These are phyloP conservation scores for Hyaloperonospora brassicae DNA, from an alignment of 352 stramenopile species.

Conservation along the genomic window DNA sequence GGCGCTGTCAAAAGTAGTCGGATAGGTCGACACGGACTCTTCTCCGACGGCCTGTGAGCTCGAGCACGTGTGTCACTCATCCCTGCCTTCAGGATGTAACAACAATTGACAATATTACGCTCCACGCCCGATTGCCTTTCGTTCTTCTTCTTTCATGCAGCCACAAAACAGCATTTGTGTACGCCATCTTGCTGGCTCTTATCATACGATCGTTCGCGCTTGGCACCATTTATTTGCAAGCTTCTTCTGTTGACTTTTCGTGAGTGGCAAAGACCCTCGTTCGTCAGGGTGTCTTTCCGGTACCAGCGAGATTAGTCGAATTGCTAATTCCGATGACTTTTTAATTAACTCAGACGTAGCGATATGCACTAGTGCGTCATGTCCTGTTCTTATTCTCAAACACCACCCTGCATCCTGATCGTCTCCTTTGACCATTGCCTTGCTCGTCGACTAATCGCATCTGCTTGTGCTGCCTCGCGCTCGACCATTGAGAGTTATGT, in stretches of 20 bases:
- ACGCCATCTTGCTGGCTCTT: constrained; percentile 46
- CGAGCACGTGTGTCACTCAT: too few species aligned
- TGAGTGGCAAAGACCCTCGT: constrained; percentile 36
- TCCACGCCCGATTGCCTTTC: too few species aligned
- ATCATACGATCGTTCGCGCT: constrained; percentile 54
- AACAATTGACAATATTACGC: too few species aligned
- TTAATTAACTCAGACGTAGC: constrained; percentile 45
- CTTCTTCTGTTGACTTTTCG: constrained; percentile 74
- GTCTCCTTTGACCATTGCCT: constrained; percentile 4
- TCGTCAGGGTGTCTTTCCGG: constrained; percentile 43
- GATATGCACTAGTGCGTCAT: constrained; percentile 62
- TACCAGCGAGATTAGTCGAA: constrained; percentile 49
- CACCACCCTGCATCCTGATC: constrained; percentile 5
- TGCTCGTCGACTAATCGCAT: neutral
- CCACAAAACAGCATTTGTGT: constrained; percentile 9
- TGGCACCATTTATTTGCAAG: constrained; percentile 61
- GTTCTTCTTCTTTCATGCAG: too few species aligned
- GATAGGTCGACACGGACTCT: too few species aligned
- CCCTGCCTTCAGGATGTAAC: too few species aligned
- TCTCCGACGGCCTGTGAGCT: too few species aligned
- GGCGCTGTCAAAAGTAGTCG: too few species aligned
- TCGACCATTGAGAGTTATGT: constrained; percentile 44
- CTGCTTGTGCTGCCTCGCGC: constrained; percentile 15
- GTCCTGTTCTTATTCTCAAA: constrained; percentile 38
- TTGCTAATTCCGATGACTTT: constrained; percentile 32